Base-by-base conservation (phyloP, 305 asterid genomes). In the Ilex paraguariensis region DNA sequence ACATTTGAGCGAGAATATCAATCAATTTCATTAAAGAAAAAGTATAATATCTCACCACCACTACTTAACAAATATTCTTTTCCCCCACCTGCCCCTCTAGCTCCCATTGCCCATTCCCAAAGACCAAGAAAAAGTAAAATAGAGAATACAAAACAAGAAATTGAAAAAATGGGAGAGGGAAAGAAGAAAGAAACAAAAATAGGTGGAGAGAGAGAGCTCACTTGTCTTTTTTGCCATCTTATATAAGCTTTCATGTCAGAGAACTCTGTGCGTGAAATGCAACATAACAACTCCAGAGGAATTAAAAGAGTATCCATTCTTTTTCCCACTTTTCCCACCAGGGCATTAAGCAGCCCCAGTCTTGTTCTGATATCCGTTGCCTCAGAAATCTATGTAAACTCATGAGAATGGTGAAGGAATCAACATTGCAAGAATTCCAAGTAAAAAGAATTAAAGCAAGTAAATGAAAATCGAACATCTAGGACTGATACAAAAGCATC, bases 201-300 rank as follows among this genome's bases (percentile, higher is more conserved):
- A 54, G 60, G 60, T 49, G 51, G 79, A 77, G 76, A 78, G 56
- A 67, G 70, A 75, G 62, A 55, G 71, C 83, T 80, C 79, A 93
- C 99, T 81, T 93, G 99, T 90, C 99, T 88, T 75, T 93, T 93
- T 79, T 87, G 97, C 99, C 99, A 93, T 77, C 89, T 87, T 71
- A 93, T 86, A 66, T 93, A 93, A 51, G 97, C 71, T 74, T 90
- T 93, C 85, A 90, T 93, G 79, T 93, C 99, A 7, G 99, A 83
- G 71, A 93, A 90, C 63, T 93, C 97, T 5, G 95, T 80, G 36
- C 97, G 90, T 58, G 99, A 90, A 75, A 93, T 88, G 80, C 99
- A 90, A 67, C 95, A 90, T 66, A 93, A 70, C 73, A 93, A 68
- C 71, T 93, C 99, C 83, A 93, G 70, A 3, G 99, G 99, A 61